A percentile compares a stretch with the other conserved stretches of the same genome.
These are phyloP conservation scores for Groenewaldozyma auringiensis DNA, from an alignment of 1,139 yeast species.

Conservation along the genomic window DNA sequence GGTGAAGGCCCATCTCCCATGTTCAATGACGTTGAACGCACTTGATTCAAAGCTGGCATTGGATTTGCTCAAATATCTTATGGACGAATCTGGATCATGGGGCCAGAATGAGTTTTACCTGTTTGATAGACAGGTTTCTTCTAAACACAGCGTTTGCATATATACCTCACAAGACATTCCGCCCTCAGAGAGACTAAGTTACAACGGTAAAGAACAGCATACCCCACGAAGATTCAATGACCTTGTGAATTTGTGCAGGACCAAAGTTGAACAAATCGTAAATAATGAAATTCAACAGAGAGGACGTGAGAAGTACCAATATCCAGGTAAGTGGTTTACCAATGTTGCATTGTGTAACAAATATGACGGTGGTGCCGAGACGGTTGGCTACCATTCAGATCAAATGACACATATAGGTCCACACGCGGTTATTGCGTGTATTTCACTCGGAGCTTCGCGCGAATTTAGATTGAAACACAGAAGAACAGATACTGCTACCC, in stretches of 20 bases:
- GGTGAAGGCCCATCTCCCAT: slow-evolving; percentile 41
- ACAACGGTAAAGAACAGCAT: slow-evolving; percentile 34
- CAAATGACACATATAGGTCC: slow-evolving; percentile 65
- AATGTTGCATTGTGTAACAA: slow-evolving; percentile 50
- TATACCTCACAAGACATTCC: slow-evolving; percentile 31
- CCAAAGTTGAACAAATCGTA: slow-evolving; percentile 38
- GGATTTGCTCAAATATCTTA: slow-evolving; percentile 35
- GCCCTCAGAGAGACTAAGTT: slow-evolving; percentile 23
- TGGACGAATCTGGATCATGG: slow-evolving; percentile 38
- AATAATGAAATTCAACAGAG: slow-evolving; percentile 33
- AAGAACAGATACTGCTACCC: slow-evolving; percentile 22
- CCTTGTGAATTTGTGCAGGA: slow-evolving; percentile 37
- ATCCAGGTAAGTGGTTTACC: slow-evolving; percentile 41
- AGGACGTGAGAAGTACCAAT: slow-evolving; percentile 28
- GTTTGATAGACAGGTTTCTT: slow-evolving; percentile 51
- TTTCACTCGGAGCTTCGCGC: slow-evolving; percentile 60
- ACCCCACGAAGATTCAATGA: slow-evolving; percentile 32
- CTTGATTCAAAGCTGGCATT: slow-evolving; percentile 46
- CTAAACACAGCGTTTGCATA: slow-evolving; percentile 44
- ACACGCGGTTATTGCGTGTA: slow-evolving; percentile 53
- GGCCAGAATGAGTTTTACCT: slow-evolving; percentile 41
- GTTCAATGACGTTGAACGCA: slow-evolving; percentile 44
- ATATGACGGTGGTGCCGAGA: slow-evolving; percentile 42
- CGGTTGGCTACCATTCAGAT: slow-evolving; percentile 70
- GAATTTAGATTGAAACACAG: slow-evolving; percentile 47